phyloP scores from a whole-genome alignment of 306 rosid species.

The Fragaria nilgerrensis region DNA sequence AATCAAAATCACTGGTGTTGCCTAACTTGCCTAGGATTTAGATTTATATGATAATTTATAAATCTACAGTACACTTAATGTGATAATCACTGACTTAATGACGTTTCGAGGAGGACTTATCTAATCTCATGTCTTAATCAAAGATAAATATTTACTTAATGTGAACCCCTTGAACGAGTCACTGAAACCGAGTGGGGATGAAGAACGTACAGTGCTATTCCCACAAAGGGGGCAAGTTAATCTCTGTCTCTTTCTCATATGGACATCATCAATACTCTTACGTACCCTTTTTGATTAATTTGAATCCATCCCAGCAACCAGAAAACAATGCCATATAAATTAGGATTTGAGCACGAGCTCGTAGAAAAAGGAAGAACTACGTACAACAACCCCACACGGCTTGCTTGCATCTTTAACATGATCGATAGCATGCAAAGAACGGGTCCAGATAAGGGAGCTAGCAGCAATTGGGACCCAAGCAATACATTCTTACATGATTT shows the following conservation, averaged over 20 bases:
- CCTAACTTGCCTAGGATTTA: no score
- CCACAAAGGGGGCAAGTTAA: background rate
- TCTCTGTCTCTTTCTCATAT: background rate
- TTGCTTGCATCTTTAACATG: background rate
- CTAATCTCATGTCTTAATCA: no score
- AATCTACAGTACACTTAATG: no score
- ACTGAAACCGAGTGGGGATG: constrained; percentile 4
- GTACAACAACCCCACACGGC: constrained; percentile 12
- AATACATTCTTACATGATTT: background rate
- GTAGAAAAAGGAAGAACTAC: background rate
- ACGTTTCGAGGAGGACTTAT: no score
- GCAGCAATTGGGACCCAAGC: no score
- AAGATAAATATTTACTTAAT: no score
- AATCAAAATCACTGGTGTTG: no score
- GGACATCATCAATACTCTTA: background rate
- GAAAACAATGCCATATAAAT: background rate
- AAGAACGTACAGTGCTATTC: background rate
- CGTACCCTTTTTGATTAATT: background rate
- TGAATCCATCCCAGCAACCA: background rate
- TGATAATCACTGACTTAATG: no score
- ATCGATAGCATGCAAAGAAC: no score
- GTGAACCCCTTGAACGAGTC: background rate
- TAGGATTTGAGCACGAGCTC: background rate
- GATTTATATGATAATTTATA: no score
- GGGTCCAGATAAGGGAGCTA: background rate